Evolutionary conservation across 306 rosid genomes (phyloP), one percentile per base, ranked within the genome.

Genomic region (Quillaja saponaria): DNA sequence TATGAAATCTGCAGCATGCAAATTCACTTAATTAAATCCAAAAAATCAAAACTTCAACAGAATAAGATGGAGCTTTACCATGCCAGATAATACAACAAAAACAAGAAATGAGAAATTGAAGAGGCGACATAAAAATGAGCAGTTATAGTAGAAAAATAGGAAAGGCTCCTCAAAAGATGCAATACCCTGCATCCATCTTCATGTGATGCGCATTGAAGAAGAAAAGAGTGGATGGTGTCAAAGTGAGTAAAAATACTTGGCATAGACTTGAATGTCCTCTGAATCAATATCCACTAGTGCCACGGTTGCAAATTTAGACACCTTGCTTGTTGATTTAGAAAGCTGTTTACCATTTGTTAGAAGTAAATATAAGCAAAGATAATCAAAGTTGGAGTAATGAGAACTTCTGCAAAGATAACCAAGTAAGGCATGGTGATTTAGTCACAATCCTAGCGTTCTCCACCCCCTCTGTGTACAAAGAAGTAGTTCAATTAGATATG

Each of bases 141-240:
- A 25, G 31, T 25, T 2, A 25, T 1, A 25, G 31, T 1, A 25
- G 31, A 25, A 25, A 39, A 39, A 39, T 39, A 39, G 7, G 31
- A 25, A 25, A 25, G 31, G 31, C 31, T 25, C 31, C 31, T 25
- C 2, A 25, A 8, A 39, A 39, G 53, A 48, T 0, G 41, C 11
- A 71, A 60, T 74, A 88, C 94, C 96, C 95, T 5, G 82, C 82
- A 77, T 91, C 98, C 98, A 91, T 88, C 84, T 88, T 91, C 95
- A 88, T 88, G 74, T 91, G 98, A 76, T 88, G 95, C 13, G 98
- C 92, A 79, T 91, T 91, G 88, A 88, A 91, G 83, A 91, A 88
- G 78, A 88, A 91, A 45, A 91, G 57, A 0, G 88, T 82, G 13
- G 96, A 91, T 0, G 98, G 98, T 37, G 84, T 73, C 44, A 82